These are phyloP conservation scores for Colletotrichum tamarilloi DNA, from an alignment of 2,329 filamentous ascomycete species.

Conservation along the genomic window DNA sequence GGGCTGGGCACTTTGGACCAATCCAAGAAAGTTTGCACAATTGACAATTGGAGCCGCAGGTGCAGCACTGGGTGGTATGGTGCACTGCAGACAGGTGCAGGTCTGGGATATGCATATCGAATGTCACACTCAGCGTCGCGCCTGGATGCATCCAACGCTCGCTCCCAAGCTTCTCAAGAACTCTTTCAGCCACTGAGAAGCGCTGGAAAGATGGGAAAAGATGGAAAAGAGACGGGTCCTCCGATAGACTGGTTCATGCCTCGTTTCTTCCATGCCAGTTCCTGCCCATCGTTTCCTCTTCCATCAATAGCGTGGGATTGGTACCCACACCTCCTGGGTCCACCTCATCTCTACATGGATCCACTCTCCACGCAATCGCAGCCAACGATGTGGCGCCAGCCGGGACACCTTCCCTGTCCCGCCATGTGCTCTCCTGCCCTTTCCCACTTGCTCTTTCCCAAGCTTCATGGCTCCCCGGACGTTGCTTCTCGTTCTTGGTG, in stretches of 20 bases:
- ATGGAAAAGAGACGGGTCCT: conserved; percentile 22
- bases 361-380: background rate
- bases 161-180: background rate
- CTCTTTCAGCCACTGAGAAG: background rate
- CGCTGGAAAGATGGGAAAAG: conserved; percentile 19
- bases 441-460: background rate
- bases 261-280: conserved; percentile 15
- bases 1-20: background rate
- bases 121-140: background rate
- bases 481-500: conserved; percentile 16
- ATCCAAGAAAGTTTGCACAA: background rate
- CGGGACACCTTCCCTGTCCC: conserved; percentile 10
- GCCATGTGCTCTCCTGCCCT: conserved; percentile 31
- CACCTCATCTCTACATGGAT: background rate
- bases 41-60: background rate
- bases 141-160: background rate
- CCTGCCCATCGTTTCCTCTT: conserved; percentile 23
- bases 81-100: background rate
- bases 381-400: background rate
- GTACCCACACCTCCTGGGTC: background rate
- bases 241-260: conserved; percentile 28
- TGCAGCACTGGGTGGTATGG: no score
- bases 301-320: background rate
- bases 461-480: conserved; percentile 10
- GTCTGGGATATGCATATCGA: background rate